Evolutionary conservation across 805 yeast species (phyloP), one percentile per base, ranked within the genome.

Genomic region (Saccharomyces jurei): DNA sequence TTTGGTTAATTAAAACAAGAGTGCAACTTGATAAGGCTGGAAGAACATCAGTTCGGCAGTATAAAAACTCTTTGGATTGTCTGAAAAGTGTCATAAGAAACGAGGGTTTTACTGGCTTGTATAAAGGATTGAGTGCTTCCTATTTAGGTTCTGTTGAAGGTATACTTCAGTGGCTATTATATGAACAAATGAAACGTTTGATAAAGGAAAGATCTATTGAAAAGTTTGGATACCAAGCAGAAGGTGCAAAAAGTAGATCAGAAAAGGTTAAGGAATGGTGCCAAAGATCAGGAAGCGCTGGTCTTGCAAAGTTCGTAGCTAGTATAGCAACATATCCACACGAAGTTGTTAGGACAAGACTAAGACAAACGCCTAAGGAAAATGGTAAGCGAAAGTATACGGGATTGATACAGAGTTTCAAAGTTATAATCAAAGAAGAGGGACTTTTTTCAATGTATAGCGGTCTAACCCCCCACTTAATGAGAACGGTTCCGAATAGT

Each of bases 231-330:
- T 54, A 79, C 72, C 27, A 63, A 53, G 56, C 60, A 52, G 70
- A 74, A 5, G 62, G 61, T 10, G 60, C 64, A 29, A 70, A 67
- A 53, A 68, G 79, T 2, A 74, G 80, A 2, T 66, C 77, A 54
- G 96, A 89, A 63, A 78, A 81, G 56, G 74, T 89, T 28, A 71
- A 84, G 60, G 96, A 89, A 65, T 94, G 99, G 99, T 80, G 85
- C 58, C 97, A 96, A 2, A 82, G 97, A 62, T 89, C 97, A 0
- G 98, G 98, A 1, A 89, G 97, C 47, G 99, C 99, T 2, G 99
- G 99, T 48, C 83, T 89, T 46, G 99, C 99, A 49, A 94, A 94
- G 70, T 85, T 94, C 63, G 76, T 87, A 55, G 99, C 99, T 1
- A 89, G 97, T 22, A 77, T 94, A 54, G 80, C 91, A 49, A 92